Percentiles rank a stretch among this genome's conserved stretches.
Evolutionary conservation across 306 rosid species (phyloP).

Genomic region (Lathyrus aphaca): DNA sequence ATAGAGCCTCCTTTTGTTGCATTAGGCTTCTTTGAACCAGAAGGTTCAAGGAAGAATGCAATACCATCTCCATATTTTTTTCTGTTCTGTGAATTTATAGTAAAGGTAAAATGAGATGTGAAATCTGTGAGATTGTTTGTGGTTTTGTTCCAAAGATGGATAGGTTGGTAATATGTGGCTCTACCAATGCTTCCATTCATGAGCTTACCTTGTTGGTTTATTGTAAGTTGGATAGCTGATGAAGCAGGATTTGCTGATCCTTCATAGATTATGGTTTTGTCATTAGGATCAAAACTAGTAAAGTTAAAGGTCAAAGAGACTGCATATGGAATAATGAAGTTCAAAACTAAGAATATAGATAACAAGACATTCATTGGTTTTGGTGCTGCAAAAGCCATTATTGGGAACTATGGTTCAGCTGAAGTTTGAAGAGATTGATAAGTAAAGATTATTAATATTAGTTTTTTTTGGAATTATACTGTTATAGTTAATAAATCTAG

Average conservation of each 20-base stretch:
- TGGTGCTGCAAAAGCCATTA: background rate
- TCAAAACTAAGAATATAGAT: slow-evolving; percentile 12
- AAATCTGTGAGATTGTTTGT: slow-evolving; percentile 48
- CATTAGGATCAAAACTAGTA: slow-evolving; percentile 21
- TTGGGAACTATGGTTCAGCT: background rate
- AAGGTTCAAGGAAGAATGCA: slow-evolving; percentile 51
- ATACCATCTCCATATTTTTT: slow-evolving; percentile 38
- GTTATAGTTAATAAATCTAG: background rate
- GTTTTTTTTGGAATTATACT: too few species aligned
- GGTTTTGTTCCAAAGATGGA: slow-evolving; percentile 51
- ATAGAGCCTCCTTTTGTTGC: slow-evolving; percentile 32
- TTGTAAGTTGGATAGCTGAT: slow-evolving; percentile 34
- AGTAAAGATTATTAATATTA: background rate
- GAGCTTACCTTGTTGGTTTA: background rate
- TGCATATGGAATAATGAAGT: slow-evolving; percentile 23
- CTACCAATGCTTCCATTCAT: slow-evolving; percentile 28
- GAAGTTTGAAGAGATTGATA: background rate
- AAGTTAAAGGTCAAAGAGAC: slow-evolving; percentile 34
- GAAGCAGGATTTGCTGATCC: background rate
- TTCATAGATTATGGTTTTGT: slow-evolving; percentile 10
- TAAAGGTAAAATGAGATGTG: slow-evolving; percentile 47
- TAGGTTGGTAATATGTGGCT: slow-evolving; percentile 38
- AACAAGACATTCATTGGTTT: background rate
- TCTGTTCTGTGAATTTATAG: slow-evolving; percentile 33
- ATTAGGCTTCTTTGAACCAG: slow-evolving; percentile 12